Percentiles rank a stretch among this genome's conserved stretches.
Evolutionary conservation across 139 green algal genomes (phyloP).

Genomic region (Raphidocelis subcapitata): DNA sequence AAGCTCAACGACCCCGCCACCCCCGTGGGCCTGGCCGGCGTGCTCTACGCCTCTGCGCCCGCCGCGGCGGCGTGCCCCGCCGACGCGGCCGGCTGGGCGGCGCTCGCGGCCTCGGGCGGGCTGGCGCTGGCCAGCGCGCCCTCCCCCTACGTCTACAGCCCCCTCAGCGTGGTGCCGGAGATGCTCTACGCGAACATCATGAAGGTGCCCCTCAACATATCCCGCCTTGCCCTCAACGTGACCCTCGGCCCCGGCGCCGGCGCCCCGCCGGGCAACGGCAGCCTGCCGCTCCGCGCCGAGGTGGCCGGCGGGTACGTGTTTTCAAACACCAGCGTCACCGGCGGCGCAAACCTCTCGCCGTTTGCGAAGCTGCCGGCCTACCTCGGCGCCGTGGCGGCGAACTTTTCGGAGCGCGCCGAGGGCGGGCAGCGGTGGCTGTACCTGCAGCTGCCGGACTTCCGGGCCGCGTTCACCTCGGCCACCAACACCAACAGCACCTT

Average conservation of each 20-base stretch:
- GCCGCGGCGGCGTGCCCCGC: neutral
- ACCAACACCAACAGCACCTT: conserved; percentile 5
- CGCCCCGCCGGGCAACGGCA: neutral
- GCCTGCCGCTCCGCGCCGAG: neutral
- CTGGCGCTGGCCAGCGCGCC: conserved; percentile 12
- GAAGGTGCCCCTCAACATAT: conserved; percentile 29
- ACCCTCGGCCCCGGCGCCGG: neutral
- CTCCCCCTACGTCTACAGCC: conserved; percentile 12
- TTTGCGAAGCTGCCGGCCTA: neutral
- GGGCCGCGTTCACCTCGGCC: neutral
- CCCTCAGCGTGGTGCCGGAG: conserved; percentile 1
- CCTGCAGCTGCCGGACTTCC: conserved; percentile 3
- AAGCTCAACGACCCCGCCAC: neutral
- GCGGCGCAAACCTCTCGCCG: conserved; percentile 13
- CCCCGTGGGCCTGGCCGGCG: neutral
- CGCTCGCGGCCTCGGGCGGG: neutral
- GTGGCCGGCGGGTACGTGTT: conserved; percentile 8
- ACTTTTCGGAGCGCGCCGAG: too few relatives aligned
- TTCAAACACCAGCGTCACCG: conserved; percentile 19
- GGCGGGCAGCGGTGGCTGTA: too few relatives aligned
- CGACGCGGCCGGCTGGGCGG: neutral
- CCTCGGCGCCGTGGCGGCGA: too few relatives aligned
- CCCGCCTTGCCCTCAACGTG: conserved; percentile 10
- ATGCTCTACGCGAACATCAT: conserved; percentile 6
- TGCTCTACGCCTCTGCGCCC: conserved; percentile 1